phyloP scores from a whole-genome alignment of 768 basidiomycete genomes.

The Pholiota microspora region DNA sequence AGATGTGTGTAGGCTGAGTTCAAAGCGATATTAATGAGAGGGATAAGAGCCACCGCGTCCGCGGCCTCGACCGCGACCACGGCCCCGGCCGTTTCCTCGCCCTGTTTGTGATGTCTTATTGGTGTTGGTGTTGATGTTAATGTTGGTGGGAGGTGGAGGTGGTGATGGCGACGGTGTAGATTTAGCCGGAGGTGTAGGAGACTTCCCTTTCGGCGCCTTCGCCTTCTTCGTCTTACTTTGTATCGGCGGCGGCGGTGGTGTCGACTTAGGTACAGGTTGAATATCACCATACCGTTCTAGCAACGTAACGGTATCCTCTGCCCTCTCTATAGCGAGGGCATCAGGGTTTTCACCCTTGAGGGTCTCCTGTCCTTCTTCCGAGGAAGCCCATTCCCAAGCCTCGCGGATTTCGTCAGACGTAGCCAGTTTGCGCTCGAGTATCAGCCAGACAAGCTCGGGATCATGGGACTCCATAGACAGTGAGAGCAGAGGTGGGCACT shows the following conservation, averaged over 20 bases:
- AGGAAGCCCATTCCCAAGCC: constrained; percentile 49
- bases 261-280: background rate
- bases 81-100: constrained; percentile 35
- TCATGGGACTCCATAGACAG: constrained; percentile 59
- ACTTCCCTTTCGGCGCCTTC: background rate
- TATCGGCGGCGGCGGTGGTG: background rate
- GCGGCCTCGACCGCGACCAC: constrained; percentile 23
- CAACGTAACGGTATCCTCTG: constrained; percentile 50
- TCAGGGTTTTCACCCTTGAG: constrained; percentile 16
- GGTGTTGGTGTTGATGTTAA: too few species aligned
- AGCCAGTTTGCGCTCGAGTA: constrained; percentile 59
- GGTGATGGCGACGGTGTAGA: constrained; percentile 4
- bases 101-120: constrained; percentile 18
- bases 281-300: constrained; percentile 25
- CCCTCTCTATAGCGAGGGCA: constrained; percentile 31
- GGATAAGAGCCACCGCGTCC: background rate
- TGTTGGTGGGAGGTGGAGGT: too few species aligned
- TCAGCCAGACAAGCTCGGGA: constrained; percentile 62
- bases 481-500: constrained; percentile 44
- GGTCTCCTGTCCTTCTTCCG: constrained; percentile 25
- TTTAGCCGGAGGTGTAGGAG: constrained; percentile 11
- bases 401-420: constrained; percentile 45
- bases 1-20: background rate
- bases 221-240: background rate
- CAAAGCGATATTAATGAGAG: background rate